phyloP scores from a whole-genome alignment of 106 monocot species.

The Ottelia alismoides region DNA sequence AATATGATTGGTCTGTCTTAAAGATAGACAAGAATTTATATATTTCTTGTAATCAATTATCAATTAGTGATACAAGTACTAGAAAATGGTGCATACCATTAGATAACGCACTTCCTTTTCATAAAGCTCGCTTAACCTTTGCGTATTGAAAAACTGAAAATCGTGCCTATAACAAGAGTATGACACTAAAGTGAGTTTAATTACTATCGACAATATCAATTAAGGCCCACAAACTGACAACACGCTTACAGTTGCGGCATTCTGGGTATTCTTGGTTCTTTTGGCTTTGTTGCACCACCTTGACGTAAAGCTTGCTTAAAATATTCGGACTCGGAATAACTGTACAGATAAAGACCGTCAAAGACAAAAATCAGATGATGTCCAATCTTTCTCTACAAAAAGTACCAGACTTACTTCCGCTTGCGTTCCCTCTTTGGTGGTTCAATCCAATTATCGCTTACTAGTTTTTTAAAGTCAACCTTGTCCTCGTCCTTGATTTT shows the following conservation, averaged over 20 bases:
- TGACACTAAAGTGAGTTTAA: background rate
- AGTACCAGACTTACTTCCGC: too few relatives aligned
- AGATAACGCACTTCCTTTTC: slow-evolving; percentile 97
- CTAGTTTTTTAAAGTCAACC: too few relatives aligned
- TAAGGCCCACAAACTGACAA: background rate
- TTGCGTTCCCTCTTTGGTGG: too few relatives aligned
- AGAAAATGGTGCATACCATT: slow-evolving; percentile 49
- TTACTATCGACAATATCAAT: background rate
- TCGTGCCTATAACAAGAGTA: slow-evolving; percentile 59
- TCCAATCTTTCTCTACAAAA: too few relatives aligned
- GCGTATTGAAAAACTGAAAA: slow-evolving; percentile 97
- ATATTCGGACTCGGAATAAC: slow-evolving; percentile 95
- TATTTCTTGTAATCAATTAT: too few relatives aligned
- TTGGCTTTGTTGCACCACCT: slow-evolving; percentile 80
- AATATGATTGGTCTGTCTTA: too few relatives aligned
- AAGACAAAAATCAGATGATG: too few relatives aligned
- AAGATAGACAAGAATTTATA: too few relatives aligned
- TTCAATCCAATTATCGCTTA: too few relatives aligned
- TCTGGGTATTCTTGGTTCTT: slow-evolving; percentile 82
- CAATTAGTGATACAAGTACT: too few relatives aligned
- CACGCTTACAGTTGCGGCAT: slow-evolving; percentile 96
- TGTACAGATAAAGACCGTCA: slow-evolving; percentile 1
- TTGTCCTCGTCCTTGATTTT: too few relatives aligned
- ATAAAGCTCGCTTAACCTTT: slow-evolving; percentile 84
- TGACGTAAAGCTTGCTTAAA: slow-evolving; percentile 91